phyloP scores from a whole-genome alignment of 163 green algal species.

The Prototheca cutis region DNA sequence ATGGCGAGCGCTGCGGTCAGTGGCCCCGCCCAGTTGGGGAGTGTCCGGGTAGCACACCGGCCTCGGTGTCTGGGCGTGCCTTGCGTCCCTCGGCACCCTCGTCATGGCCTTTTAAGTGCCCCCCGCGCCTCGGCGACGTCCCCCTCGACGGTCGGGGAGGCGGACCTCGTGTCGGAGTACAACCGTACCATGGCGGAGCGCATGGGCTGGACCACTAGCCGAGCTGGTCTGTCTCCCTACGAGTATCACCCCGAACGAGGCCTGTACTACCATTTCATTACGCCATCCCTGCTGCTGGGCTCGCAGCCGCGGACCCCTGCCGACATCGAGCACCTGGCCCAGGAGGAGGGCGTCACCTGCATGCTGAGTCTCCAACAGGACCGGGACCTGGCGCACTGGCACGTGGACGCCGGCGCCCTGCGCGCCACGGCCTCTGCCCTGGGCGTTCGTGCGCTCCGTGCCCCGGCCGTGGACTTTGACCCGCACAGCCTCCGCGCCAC shows the following conservation, averaged over 20 bases:
- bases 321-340: conserved; percentile 48
- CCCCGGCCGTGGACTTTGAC: conserved; percentile 12
- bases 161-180: background rate
- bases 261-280: conserved; percentile 33
- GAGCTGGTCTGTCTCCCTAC: conserved; percentile 25
- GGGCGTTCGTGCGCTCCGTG: conserved; percentile 36
- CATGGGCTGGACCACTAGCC: conserved; percentile 41
- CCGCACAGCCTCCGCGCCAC: conserved; percentile 53
- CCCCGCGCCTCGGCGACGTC: too few species aligned
- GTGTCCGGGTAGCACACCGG: too few species aligned
- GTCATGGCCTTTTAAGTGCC: too few species aligned
- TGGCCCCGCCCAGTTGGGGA: too few species aligned
- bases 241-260: conserved; percentile 47
- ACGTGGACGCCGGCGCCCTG: conserved; percentile 48
- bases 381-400: conserved; percentile 79
- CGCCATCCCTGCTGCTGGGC: conserved; percentile 46
- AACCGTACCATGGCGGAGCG: conserved; percentile 25
- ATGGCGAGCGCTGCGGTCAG: too few species aligned
- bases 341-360: conserved; percentile 38
- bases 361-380: conserved; percentile 70
- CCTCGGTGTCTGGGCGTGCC: too few species aligned
- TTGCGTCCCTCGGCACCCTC: too few species aligned
- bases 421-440: conserved; percentile 22
- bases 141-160: background rate
- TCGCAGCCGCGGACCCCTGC: conserved; percentile 47